Base-by-base conservation (phyloP, 495 filamentous ascomycete species). In the Neurospora sp. region DNA sequence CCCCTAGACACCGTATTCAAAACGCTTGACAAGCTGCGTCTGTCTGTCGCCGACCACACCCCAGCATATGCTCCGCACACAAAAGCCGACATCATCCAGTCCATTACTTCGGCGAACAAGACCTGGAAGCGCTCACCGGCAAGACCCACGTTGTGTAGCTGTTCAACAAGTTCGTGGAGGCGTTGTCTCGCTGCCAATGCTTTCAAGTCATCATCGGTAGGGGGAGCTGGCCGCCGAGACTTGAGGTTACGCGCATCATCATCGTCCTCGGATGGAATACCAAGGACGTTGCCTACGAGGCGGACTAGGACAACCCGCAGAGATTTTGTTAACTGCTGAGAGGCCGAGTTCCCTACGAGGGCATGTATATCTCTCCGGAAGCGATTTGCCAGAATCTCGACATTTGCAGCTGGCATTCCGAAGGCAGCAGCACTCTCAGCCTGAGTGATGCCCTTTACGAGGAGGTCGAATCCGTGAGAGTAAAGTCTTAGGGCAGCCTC, bases 51-150 rank as follows among this genome's bases (percentile, higher is more conserved):
- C 13, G 76, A 80, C 91, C 91, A 93, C 69, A 88, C 78, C 0
- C 84, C 84, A 6, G 87, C 85, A 78, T 90, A 94, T 0, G 87
- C 85, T 15, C 86, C 81, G 43, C 83, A 84, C 40, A 94, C 86
- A 76, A 91, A 92, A 37, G 85, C 80, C n/a, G 85, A 88, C 87
- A 94, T 88, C 77, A 90, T 87, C 24, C 83, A 80, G 75, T 92
- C 87, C 87, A 94, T 92, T 59, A 93, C 86, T 73, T 90, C 85
- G 31, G 92, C 93, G 75, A 96, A 93, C 15, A 92, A 86, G 62
- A 91, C 86, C 78, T 94, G 92, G 70, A 92, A 92, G 71, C 86
- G 86, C 73, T 92, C 90, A 9, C 91, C 91, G 11, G 89, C 92
- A 70, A 97, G 79, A 0, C 93, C 94, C 9, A 94, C 90, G 34